A percentile compares a stretch with the other conserved stretches of the same genome.
These are phyloP conservation scores for Xylaria palmicola DNA, from an alignment of 495 filamentous ascomycete genomes.

Conservation along the genomic window DNA sequence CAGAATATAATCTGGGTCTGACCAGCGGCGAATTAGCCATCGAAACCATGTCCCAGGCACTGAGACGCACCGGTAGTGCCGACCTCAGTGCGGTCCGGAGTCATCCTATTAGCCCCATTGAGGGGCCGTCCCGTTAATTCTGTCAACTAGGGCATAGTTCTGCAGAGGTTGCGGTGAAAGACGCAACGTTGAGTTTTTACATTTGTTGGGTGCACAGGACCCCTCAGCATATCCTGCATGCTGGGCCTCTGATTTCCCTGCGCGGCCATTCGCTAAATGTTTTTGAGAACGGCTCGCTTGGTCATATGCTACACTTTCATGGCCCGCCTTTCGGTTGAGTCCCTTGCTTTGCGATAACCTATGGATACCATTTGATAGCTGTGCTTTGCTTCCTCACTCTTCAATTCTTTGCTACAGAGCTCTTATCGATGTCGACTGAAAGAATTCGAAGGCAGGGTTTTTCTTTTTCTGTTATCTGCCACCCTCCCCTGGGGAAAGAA, in stretches of 20 bases:
- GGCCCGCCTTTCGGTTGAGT: conserved; percentile 12
- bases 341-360: conserved; percentile 21
- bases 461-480: conserved; percentile 9
- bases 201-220: background rate
- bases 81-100: conserved; percentile 67
- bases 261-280: background rate
- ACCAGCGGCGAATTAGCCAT: conserved; percentile 70
- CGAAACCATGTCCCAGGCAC: conserved; percentile 87
- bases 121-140: conserved; percentile 29
- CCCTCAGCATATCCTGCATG: background rate
- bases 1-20: conserved; percentile 31
- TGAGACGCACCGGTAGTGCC: conserved; percentile 76
- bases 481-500: conserved; percentile 19
- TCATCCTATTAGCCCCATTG: conserved; percentile 60
- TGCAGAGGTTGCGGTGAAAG: conserved; percentile 1
- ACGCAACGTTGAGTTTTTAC: conserved; percentile 16
- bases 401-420: background rate
- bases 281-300: background rate
- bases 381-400: background rate
- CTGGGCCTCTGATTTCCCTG: background rate
- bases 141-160: background rate
- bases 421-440: background rate
- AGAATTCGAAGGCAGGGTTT: background rate
- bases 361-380: conserved; percentile 31
- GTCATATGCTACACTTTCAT: conserved; percentile 8